Conservation (phyloP, 2,329 filamentous ascomycete genomes). For the Beauveria australis region DNA sequence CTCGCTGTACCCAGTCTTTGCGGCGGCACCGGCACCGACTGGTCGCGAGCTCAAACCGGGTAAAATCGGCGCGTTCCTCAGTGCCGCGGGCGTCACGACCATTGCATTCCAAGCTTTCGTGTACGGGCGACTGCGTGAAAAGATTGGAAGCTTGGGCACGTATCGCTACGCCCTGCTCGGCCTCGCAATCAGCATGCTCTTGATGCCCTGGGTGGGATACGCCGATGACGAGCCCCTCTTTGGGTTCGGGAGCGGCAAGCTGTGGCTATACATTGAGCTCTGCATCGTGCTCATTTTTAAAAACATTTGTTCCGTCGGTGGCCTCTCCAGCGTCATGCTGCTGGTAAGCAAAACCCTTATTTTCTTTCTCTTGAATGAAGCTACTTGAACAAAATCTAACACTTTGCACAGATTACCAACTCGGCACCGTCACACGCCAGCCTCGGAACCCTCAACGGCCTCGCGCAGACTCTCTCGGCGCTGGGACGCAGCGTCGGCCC, state of each 20-base stretch:
- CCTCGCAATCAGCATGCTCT: conserved; percentile 70
- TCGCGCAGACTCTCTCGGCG: conserved; percentile 89
- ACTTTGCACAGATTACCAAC: conserved; percentile 69
- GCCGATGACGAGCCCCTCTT: conserved; percentile 49
- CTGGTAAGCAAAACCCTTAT: conserved; percentile 48
- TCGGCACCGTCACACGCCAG: conserved; percentile 79
- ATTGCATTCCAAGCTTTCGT: conserved; percentile 85
- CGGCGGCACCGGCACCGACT: conserved; percentile 62
- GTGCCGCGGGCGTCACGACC: conserved; percentile 74
- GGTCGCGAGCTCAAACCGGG: conserved; percentile 68
- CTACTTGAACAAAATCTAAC: not conserved
- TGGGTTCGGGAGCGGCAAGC: conserved; percentile 52
- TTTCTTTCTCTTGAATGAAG: too few species aligned
- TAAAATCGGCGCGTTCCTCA: conserved; percentile 78
- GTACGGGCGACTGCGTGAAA: conserved; percentile 70
- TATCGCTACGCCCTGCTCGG: conserved; percentile 73
- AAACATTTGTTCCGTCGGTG: conserved; percentile 82
- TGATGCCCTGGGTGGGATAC: conserved; percentile 89
- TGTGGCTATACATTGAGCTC: conserved; percentile 74
- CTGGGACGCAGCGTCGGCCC: conserved; percentile 83
- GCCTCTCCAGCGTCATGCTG: conserved; percentile 79
- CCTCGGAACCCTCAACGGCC: conserved; percentile 82
- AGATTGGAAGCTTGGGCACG: conserved; percentile 75
- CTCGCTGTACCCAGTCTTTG: conserved; percentile 90
- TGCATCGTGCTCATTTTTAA: conserved; percentile 75